Evolutionary conservation across 2,329 filamentous ascomycete genomes (phyloP).

Genomic region (Ophiostoma populinum): DNA sequence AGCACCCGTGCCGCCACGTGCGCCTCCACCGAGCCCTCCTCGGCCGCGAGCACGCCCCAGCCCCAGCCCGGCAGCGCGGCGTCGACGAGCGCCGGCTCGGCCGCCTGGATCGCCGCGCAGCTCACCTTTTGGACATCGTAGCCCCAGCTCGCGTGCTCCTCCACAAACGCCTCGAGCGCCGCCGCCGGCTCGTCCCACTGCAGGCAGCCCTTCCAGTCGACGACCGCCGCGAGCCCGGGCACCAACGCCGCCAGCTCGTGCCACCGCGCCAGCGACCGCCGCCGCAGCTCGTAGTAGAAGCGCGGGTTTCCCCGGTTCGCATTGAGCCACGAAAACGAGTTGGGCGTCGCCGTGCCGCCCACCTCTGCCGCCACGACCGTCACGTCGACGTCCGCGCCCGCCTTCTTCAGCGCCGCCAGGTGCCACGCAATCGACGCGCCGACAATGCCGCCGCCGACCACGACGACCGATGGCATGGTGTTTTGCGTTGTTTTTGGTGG

Average conservation of each 20-base stretch:
- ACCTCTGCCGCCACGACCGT: conserved; percentile 15
- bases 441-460: conserved; percentile 13
- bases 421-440: conserved; percentile 18
- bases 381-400: conserved; percentile 11
- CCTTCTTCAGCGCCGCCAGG: conserved; percentile 10
- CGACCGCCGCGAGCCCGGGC: conserved; percentile 10
- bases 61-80: conserved; percentile 9
- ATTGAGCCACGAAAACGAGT: conserved; percentile 19
- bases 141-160: conserved; percentile 15
- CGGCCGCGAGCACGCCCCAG: conserved; percentile 10
- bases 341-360: conserved; percentile 17
- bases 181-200: conserved; percentile 13
- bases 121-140: conserved; percentile 13
- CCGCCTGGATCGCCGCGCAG: conserved; percentile 7
- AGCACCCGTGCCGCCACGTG: conserved; percentile 11
- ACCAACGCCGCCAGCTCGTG: conserved; percentile 11
- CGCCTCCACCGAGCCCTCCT: conserved; percentile 18
- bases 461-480: conserved; percentile 4
- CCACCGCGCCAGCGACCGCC: conserved; percentile 16
- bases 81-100: conserved; percentile 10
- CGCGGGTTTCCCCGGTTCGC: conserved; percentile 14
- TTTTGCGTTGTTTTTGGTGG: neutral
- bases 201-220: conserved; percentile 15
- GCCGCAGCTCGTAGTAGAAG: conserved; percentile 16
- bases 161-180: conserved; percentile 12